Base-by-base conservation (phyloP, 78 protist species). In the Speleostelium caveatum region DNA sequence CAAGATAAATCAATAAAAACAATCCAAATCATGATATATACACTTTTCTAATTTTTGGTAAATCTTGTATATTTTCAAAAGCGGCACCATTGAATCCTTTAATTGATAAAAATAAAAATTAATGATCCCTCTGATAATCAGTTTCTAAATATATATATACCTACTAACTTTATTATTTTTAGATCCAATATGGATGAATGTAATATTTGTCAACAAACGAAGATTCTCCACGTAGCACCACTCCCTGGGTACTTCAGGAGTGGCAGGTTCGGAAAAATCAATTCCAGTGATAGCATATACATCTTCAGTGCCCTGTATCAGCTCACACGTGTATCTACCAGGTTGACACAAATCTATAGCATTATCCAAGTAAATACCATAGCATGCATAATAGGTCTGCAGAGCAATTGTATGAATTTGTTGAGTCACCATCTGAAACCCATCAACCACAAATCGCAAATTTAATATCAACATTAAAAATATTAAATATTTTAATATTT, bases 151-250 rank as follows among this genome's bases (percentile, higher is more conserved):
- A n/a, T n/a, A n/a, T n/a, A n/a, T n/a, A n/a, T n/a, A n/a, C n/a
- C n/a, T n/a, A n/a, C n/a, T n/a, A n/a, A n/a, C n/a, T n/a, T n/a
- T n/a, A n/a, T n/a, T n/a, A 51, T 51, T 51, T 51, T 14, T 19
- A 51, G 56, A 51, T 19, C 69, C 69, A 19, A 62, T 26, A 32
- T 32, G 33, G 2, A 62, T 62, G 16, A 41, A 33, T 14, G 69
- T 62, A 19, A 62, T 21, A 21, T 62, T 62, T 16, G 69, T 26
- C 3, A 62, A 32, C 0, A 32, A 3, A 6, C 38, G 49, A 62
- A 62, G 32, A 33, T 62, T 62, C 33, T 62, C 69, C 28, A 62
- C 26, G 22, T 62, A 62, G 33, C 69, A 62, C 45, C 45, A 62
- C 17, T 0, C 16, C 2, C 56, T 51, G 12, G 56, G 56, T 19